Evolutionary conservation across 139 green algal genomes (phyloP).

Genomic region (Chlamydomonas incerta): DNA sequence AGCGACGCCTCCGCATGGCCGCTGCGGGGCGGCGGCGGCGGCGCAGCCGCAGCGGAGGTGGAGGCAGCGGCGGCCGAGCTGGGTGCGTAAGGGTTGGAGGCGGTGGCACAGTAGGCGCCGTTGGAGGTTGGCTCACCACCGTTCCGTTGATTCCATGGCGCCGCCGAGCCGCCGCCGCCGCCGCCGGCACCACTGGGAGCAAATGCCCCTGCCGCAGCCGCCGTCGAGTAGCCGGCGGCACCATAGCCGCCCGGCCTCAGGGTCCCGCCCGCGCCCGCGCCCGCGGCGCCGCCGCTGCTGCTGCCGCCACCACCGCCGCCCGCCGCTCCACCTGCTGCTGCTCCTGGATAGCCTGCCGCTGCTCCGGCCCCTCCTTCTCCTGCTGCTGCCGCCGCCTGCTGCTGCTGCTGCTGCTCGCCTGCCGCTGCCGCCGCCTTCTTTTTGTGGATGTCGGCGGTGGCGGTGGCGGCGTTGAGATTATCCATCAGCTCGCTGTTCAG

Average conservation of each 20-base stretch:
- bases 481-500: constrained; percentile 57
- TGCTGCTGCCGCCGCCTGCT: too few species aligned
- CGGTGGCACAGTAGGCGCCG: neutral
- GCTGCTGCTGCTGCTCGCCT: neutral
- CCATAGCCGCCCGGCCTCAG: too few species aligned
- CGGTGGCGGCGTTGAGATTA: constrained; percentile 6
- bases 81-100: neutral
- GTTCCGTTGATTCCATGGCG: neutral
- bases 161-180: too few species aligned
- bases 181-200: too few species aligned
- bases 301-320: neutral
- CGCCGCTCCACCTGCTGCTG: neutral
- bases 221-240: neutral
- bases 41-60: neutral
- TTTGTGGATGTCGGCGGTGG: neutral
- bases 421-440: neutral
- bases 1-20: neutral
- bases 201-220: too few species aligned
- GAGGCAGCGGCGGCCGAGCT: neutral
- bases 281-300: neutral
- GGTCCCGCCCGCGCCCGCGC: too few species aligned
- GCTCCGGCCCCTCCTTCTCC: neutral
- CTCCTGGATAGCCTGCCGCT: too few species aligned
- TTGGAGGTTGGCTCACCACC: too few species aligned
- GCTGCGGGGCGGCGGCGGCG: neutral